Evolutionary conservation across 208 protist genomes (phyloP), one percentile per base, ranked within the genome.

Genomic region (Crithidia fasciculata): DNA sequence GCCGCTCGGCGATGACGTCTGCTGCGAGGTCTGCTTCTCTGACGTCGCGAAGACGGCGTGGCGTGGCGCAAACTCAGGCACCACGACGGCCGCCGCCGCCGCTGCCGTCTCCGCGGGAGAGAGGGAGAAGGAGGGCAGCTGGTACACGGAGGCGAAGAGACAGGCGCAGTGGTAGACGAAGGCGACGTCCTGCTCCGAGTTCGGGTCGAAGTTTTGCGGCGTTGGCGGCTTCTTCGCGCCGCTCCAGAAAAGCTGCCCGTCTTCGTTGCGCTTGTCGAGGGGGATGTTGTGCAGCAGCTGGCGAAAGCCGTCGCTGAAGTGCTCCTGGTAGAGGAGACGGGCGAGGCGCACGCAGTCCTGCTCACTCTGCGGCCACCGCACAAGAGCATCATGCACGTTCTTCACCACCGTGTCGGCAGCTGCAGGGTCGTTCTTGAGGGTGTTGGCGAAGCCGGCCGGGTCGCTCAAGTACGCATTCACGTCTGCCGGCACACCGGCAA

Each of bases 251-350:
- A 93, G 87, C 70, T 90, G 87, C 3, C 95, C 95, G 50, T 91
- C 85, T 40, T 96, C 90, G 18, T 89, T 98, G 5, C 94, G 70
- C 86, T 96, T 95, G 85, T 99, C 99, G 18, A 95, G 68, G 19
- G 99, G 99, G 82, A 99, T 99, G 82, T 98, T 98, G 80, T 95
- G 92, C 40, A 99, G 91, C 28, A 99, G 90, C 85, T 99, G 97
- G 47, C 84, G 63, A 73, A 99, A 99, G 39, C 86, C 82, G 56
- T 99, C 88, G 79, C 94, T 84, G 80, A 99, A 99, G 49, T 95
- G 89, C 55, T 99, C 89, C 80, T 99, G 89, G 79, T 99, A 99
- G 28, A 95, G 71, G 2, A 92, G 64, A 39, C 98, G 90, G 18
- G 98, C 98, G 85, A 96, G 97, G 15, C 74, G 70, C 9, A 99